These are phyloP conservation scores for Hypomyces perniciosus DNA, from an alignment of 2,329 filamentous ascomycete species.

Conservation along the genomic window DNA sequence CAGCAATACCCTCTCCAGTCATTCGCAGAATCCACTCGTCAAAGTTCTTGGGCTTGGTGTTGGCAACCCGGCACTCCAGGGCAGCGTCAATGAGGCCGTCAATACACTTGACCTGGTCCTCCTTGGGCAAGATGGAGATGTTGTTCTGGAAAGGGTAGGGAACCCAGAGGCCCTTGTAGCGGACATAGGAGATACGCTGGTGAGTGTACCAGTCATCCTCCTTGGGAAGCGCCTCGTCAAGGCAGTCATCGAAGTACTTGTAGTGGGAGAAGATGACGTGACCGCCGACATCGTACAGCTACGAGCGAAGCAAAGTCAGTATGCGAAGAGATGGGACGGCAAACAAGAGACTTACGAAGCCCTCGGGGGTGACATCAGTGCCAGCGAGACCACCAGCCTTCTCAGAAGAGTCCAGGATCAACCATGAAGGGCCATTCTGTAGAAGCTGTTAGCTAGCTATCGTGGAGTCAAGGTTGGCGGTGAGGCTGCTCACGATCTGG, in stretches of 20 bases:
- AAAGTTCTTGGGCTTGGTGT: constrained; percentile 91
- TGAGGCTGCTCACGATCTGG: constrained; percentile 68
- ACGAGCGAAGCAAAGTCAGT: constrained; percentile 1
- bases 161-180: constrained; percentile 94
- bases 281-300: constrained; percentile 98
- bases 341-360: constrained; percentile 68
- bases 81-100: constrained; percentile 95
- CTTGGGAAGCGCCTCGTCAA: constrained; percentile 92
- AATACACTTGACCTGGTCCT: constrained; percentile 91
- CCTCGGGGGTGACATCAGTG: constrained; percentile 90
- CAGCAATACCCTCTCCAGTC: constrained; percentile 81
- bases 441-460: constrained; percentile 22
- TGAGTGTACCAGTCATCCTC: constrained; percentile 95
- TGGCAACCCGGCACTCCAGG: constrained; percentile 76
- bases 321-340: constrained; percentile 5
- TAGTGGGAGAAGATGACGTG: constrained; percentile 99
- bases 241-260: constrained; percentile 99
- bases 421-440: constrained; percentile 87
- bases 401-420: constrained; percentile 89
- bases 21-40: constrained; percentile 97
- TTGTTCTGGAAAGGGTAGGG: constrained; percentile 99
- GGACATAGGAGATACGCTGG: constrained; percentile 98
- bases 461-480: constrained; percentile 20
- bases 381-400: constrained; percentile 93
- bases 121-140: constrained; percentile 95